A percentile compares a stretch with the other conserved stretches of the same genome.
phyloP scores from a whole-genome alignment of 2,329 filamentous ascomycete genomes.

The Esteya vermicola region DNA sequence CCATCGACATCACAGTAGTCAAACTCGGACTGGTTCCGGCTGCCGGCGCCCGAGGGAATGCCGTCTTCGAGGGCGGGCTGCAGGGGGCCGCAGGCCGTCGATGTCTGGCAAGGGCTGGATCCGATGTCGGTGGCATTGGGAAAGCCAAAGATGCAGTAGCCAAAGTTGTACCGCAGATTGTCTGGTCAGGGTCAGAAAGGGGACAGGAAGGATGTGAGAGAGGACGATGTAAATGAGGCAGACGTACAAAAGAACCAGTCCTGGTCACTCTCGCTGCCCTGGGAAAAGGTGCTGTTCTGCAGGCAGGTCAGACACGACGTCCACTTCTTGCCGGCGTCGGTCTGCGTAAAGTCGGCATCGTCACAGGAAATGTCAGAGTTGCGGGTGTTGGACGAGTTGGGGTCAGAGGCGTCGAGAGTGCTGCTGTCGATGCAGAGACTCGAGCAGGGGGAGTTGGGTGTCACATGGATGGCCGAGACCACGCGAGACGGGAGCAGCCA shows the following conservation, averaged over 20 bases:
- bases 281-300: conserved; percentile 32
- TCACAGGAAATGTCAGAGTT: conserved; percentile 32
- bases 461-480: conserved; percentile 30
- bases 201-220: neutral
- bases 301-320: conserved; percentile 36
- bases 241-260: conserved; percentile 43
- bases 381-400: conserved; percentile 28
- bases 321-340: conserved; percentile 28
- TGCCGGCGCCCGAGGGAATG: conserved; percentile 21
- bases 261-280: conserved; percentile 35
- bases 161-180: conserved; percentile 37
- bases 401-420: conserved; percentile 26
- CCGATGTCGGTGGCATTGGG: conserved; percentile 30
- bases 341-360: conserved; percentile 26
- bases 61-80: conserved; percentile 24
- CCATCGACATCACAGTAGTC: conserved; percentile 31
- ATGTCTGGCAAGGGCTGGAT: conserved; percentile 35
- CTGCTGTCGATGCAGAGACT: conserved; percentile 31
- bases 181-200: conserved; percentile 20
- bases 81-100: conserved; percentile 33
- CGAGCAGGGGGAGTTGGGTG: conserved; percentile 39
- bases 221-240: neutral
- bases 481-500: conserved; percentile 12
- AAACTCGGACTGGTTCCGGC: conserved; percentile 21
- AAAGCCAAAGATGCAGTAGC: conserved; percentile 37